phyloP scores from a whole-genome alignment of 257 asterid genomes.

The Cordia subcordata region DNA sequence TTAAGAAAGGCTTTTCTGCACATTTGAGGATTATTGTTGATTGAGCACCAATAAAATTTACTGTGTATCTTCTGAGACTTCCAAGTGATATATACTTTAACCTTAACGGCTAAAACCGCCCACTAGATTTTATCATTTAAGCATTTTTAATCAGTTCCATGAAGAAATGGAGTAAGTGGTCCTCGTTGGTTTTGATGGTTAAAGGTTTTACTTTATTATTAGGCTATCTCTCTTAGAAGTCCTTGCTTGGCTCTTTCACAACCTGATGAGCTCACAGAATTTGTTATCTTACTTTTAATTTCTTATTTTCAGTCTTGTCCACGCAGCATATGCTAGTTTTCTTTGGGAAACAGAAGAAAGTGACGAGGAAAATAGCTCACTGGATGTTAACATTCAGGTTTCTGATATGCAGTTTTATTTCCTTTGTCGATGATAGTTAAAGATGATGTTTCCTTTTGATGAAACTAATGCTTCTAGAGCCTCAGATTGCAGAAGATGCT shows the following conservation, averaged over 20 bases:
- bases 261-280: not conserved
- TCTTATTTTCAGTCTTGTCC: constrained; percentile 52
- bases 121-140: no score
- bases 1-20: not conserved
- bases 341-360: constrained; percentile 74
- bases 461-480: constrained; percentile 6
- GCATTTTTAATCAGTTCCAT: no score
- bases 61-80: no score
- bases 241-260: no score
- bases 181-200: no score
- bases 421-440: not conserved
- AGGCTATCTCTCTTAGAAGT: no score
- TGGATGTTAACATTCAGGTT: constrained; percentile 33
- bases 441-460: not conserved
- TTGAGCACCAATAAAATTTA: no score
- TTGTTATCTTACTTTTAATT: constrained; percentile 7
- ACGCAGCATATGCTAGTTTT: constrained; percentile 78
- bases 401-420: not conserved
- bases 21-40: not conserved
- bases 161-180: no score
- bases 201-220: no score
- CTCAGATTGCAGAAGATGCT: constrained; percentile 39
- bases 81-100: no score
- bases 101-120: no score
- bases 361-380: constrained; percentile 15